Conservation (phyloP, 2,329 filamentous ascomycete genomes). For the Epichloe glyceriae region DNA sequence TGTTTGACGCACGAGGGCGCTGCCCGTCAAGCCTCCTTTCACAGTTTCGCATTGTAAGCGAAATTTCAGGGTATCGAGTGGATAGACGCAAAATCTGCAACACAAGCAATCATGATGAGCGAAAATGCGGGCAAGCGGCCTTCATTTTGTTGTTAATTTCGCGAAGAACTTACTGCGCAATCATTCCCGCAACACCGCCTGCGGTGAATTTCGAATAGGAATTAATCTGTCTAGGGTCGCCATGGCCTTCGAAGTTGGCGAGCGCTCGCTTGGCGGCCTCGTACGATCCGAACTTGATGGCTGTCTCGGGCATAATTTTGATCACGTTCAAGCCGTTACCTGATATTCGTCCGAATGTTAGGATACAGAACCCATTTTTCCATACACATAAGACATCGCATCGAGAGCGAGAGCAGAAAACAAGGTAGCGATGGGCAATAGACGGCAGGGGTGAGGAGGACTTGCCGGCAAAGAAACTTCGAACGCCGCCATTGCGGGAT, state of each 20-base stretch:
- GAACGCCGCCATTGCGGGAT: conserved; percentile 73
- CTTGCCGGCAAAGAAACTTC: conserved; percentile 86
- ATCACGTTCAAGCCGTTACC: conserved; percentile 93
- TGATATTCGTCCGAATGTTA: conserved; percentile 21
- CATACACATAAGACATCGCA: neutral
- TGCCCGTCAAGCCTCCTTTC: conserved; percentile 69
- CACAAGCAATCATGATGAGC: neutral
- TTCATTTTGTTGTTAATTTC: neutral
- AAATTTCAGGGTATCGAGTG: conserved; percentile 72
- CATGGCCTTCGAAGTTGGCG: conserved; percentile 76
- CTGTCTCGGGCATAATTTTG: conserved; percentile 98
- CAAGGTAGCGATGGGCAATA: neutral
- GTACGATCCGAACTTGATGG: conserved; percentile 96
- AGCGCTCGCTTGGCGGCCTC: conserved; percentile 86
- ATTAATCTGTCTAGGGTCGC: conserved; percentile 66
- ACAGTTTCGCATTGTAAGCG: conserved; percentile 90
- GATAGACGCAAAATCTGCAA: conserved; percentile 78
- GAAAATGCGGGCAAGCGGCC: neutral
- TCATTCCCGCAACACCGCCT: conserved; percentile 84
- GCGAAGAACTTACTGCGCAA: conserved; percentile 57
- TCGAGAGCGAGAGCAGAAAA: neutral
- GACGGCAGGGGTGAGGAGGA: neutral
- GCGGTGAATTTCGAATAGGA: conserved; percentile 81
- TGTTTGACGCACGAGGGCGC: conserved; percentile 68
- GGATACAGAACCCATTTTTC: neutral